Evolutionary conservation across 257 asterid genomes (phyloP).

Genomic region (Salvia hispanica): DNA sequence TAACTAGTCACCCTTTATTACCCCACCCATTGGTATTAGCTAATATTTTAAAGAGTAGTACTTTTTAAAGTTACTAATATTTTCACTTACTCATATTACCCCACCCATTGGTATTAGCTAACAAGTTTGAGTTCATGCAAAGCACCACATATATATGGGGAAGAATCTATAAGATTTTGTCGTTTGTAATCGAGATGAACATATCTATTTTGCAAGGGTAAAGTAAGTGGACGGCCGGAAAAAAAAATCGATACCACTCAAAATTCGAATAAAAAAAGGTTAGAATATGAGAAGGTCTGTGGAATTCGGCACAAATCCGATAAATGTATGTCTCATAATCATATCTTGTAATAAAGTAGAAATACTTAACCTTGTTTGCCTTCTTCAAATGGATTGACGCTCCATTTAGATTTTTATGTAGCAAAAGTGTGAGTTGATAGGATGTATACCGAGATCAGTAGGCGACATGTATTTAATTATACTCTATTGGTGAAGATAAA

Average conservation of each 20-base stretch:
- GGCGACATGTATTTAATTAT: too few species aligned
- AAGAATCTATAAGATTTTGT: conserved; percentile 16
- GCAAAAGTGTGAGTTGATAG: too few species aligned
- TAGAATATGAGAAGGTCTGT: conserved; percentile 1
- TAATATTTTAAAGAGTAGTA: too few species aligned
- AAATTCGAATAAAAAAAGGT: conserved; percentile 6
- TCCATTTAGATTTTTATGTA: neutral
- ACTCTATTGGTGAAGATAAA: too few species aligned
- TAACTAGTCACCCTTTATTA: too few species aligned
- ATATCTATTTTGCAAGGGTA: conserved; percentile 1
- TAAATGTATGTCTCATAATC: neutral
- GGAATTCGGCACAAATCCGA: conserved; percentile 10
- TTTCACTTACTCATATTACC: too few species aligned
- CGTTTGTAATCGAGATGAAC: conserved; percentile 4
- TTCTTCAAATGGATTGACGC: neutral
- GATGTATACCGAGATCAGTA: too few species aligned
- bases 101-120: neutral
- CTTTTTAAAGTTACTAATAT: too few species aligned
- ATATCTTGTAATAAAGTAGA: neutral
- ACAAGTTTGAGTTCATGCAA: neutral
- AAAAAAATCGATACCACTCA: neutral
- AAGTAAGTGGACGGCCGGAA: conserved; percentile 4
- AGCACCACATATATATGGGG: neutral
- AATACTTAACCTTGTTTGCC: neutral
- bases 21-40: neutral